These are phyloP conservation scores for Cryptosporidium ryanae DNA, from an alignment of 169 alveolate species.

Conservation along the genomic window DNA sequence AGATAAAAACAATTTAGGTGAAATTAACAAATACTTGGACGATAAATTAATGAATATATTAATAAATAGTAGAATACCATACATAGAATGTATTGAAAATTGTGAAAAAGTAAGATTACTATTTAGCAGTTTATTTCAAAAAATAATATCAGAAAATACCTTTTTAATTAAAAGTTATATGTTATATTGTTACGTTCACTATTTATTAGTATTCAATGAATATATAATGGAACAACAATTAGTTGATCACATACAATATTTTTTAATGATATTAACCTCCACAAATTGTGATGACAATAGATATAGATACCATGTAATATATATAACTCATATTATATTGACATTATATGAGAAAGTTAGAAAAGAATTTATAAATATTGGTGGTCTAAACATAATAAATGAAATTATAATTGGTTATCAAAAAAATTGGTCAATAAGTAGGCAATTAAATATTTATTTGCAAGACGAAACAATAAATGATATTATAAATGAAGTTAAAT, in stretches of 20 bases:
- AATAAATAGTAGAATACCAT: slow-evolving; percentile 16
- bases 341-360: slow-evolving; percentile 36
- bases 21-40: slow-evolving; percentile 3
- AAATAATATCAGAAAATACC: slow-evolving; percentile 27
- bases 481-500: not conserved
- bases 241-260: slow-evolving; percentile 29
- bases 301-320: slow-evolving; percentile 13
- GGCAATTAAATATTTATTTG: slow-evolving; percentile 39
- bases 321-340: slow-evolving; percentile 34
- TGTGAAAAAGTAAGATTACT: slow-evolving; percentile 24
- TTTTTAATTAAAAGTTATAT: slow-evolving; percentile 27
- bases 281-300: not conserved
- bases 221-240: slow-evolving; percentile 36
- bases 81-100: slow-evolving; percentile 62
- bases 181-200: slow-evolving; percentile 45
- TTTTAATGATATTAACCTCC: not conserved
- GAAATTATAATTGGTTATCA: slow-evolving; percentile 18
- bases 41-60: slow-evolving; percentile 19
- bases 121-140: slow-evolving; percentile 35
- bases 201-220: slow-evolving; percentile 29
- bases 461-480: not conserved
- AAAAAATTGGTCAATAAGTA: slow-evolving; percentile 33
- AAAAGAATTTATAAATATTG: slow-evolving; percentile 34
- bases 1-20: not conserved
- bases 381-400: slow-evolving; percentile 27